Percentiles rank a stretch among this genome's conserved stretches.
Conservation (phyloP, 768 basidiomycete genomes). For the Russula sp. region DNA sequence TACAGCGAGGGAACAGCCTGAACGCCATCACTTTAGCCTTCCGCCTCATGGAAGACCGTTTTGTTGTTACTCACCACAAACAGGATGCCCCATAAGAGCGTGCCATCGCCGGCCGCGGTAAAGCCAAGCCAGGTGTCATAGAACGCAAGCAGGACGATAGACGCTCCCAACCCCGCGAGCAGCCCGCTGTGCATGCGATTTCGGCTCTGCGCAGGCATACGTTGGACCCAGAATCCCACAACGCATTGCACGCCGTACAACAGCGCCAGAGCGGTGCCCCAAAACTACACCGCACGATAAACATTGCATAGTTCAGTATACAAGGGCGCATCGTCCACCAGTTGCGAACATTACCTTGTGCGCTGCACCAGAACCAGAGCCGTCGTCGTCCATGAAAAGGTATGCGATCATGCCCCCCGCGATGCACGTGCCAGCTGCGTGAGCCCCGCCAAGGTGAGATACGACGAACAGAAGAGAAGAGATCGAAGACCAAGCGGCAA, state of each 20-base stretch:
- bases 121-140: slow-evolving; percentile 12
- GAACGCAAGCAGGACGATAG: slow-evolving; percentile 2
- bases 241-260: slow-evolving; percentile 7
- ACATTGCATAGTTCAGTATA: too few relatives aligned
- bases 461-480: too few relatives aligned
- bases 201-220: not conserved
- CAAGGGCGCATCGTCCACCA: too few relatives aligned
- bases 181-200: not conserved
- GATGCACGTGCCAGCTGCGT: slow-evolving; percentile 3
- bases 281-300: not conserved
- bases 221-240: not conserved
- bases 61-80: not conserved
- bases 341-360: slow-evolving; percentile 4
- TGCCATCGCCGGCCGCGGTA: not conserved
- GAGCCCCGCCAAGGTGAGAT: not conserved
- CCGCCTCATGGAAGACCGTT: not conserved
- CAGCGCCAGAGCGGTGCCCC: not conserved
- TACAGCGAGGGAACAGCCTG: slow-evolving; percentile 1
- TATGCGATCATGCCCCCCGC: slow-evolving; percentile 8
- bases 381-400: not conserved
- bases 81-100: not conserved
- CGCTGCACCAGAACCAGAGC: not conserved
- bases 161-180: slow-evolving; percentile 1
- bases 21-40: not conserved
- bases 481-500: not conserved